These are phyloP conservation scores for Astrothelium subdiscretum DNA, from an alignment of 495 filamentous ascomycete genomes.

Conservation along the genomic window DNA sequence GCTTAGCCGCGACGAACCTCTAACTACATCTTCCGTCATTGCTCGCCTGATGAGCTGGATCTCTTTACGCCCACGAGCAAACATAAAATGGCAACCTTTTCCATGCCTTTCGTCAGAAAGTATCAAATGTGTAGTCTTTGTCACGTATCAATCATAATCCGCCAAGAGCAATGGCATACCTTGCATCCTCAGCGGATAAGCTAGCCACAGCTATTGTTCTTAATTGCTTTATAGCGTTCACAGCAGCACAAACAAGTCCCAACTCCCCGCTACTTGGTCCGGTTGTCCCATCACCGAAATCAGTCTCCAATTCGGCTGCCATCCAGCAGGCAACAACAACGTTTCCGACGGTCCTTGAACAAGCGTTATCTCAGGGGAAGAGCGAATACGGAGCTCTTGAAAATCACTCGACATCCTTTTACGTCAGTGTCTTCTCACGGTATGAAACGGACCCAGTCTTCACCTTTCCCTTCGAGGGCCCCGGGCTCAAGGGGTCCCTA, in stretches of 20 bases:
- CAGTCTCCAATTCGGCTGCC: not conserved
- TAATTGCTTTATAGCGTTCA: no score
- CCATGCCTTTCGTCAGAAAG: no score
- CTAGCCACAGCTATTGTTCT: no score
- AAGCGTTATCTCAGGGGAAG: not conserved
- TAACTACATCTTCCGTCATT: no score
- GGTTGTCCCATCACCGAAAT: not conserved
- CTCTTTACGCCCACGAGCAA: no score
- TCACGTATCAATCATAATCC: no score
- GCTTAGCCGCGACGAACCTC: no score
- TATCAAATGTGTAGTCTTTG: no score
- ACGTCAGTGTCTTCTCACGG: not conserved
- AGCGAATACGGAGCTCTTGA: not conserved
- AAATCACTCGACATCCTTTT: not conserved
- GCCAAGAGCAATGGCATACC: no score
- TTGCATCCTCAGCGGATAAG: no score
- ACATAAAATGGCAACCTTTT: no score
- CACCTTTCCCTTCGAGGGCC: not conserved
- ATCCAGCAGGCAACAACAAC: not conserved
- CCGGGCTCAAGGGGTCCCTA: not conserved
- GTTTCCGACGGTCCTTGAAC: not conserved
- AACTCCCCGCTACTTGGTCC: not conserved
- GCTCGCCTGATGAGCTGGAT: no score
- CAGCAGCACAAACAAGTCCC: not conserved
- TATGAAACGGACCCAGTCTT: not conserved